Evolutionary conservation across 306 rosid genomes (phyloP).

Genomic region (Rubus idaeus): DNA sequence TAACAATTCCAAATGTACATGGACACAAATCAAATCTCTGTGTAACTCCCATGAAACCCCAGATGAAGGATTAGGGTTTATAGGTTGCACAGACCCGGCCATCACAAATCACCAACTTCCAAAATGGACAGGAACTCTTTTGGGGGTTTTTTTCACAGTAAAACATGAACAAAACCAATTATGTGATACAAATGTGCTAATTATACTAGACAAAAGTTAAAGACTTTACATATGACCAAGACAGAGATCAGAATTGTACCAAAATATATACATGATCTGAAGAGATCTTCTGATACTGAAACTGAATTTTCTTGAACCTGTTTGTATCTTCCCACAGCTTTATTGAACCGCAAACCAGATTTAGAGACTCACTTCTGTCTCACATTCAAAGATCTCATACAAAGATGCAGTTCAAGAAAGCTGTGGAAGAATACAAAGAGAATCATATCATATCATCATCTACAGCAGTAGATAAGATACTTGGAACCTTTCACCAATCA

Average conservation of each 20-base stretch:
- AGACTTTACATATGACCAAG: background rate
- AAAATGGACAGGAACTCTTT: background rate
- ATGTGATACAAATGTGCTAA: background rate
- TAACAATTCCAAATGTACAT: background rate
- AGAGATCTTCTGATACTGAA: background rate
- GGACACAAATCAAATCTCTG: background rate
- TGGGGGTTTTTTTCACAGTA: background rate
- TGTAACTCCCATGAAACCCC: background rate
- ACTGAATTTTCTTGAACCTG: slow-evolving; percentile 44
- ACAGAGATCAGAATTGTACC: slow-evolving; percentile 2
- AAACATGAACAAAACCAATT: background rate
- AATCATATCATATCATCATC: slow-evolving; percentile 37
- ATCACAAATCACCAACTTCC: background rate
- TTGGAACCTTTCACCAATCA: slow-evolving; percentile 29
- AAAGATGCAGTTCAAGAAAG: slow-evolving; percentile 99
- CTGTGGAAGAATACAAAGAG: slow-evolving; percentile 99
- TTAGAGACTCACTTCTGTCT: background rate
- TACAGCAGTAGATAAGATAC: background rate
- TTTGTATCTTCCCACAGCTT: slow-evolving; percentile 99
- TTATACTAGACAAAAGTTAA: background rate
- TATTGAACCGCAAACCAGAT: slow-evolving; percentile 80
- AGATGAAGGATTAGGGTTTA: background rate
- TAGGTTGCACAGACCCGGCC: background rate
- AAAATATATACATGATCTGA: background rate
- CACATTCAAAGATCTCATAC: slow-evolving; percentile 39